Conservation (phyloP, 768 basidiomycete species). For the Kwoniella heveanensis region DNA sequence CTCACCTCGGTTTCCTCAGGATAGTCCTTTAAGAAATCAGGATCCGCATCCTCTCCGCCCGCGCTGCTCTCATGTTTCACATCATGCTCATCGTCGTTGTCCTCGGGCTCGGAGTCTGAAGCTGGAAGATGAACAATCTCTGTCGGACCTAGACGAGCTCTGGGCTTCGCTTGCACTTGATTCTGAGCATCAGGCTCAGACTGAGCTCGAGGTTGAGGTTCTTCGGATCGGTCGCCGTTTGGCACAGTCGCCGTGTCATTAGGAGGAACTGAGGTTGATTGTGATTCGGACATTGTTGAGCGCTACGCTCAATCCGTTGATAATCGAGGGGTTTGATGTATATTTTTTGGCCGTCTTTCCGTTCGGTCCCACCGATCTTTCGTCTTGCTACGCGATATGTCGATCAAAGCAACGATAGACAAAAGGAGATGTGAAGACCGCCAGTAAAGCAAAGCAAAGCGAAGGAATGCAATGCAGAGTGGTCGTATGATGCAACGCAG, state of each 20-base stretch:
- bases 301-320: too few relatives aligned
- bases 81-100: conserved; percentile 59
- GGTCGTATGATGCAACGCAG: too few relatives aligned
- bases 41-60: conserved; percentile 59
- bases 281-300: too few relatives aligned
- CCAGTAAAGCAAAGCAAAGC: too few relatives aligned
- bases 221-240: background rate
- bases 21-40: conserved; percentile 70
- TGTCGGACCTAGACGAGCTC: conserved; percentile 49
- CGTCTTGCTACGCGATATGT: too few relatives aligned
- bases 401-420: too few relatives aligned
- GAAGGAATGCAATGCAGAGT: too few relatives aligned
- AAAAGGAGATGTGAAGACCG: too few relatives aligned
- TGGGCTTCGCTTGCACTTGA: conserved; percentile 28
- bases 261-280: too few relatives aligned
- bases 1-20: conserved; percentile 82
- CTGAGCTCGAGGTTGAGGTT: background rate
- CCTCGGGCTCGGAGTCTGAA: conserved; percentile 59
- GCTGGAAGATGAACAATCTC: conserved; percentile 46
- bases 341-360: too few relatives aligned
- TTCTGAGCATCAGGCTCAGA: background rate
- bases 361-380: too few relatives aligned
- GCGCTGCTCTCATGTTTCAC: conserved; percentile 57
- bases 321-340: too few relatives aligned
- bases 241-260: background rate